A percentile compares a stretch with the other conserved stretches of the same genome.
Evolutionary conservation across 345 rosid genomes (phyloP).

Genomic region (Linum tenue): DNA sequence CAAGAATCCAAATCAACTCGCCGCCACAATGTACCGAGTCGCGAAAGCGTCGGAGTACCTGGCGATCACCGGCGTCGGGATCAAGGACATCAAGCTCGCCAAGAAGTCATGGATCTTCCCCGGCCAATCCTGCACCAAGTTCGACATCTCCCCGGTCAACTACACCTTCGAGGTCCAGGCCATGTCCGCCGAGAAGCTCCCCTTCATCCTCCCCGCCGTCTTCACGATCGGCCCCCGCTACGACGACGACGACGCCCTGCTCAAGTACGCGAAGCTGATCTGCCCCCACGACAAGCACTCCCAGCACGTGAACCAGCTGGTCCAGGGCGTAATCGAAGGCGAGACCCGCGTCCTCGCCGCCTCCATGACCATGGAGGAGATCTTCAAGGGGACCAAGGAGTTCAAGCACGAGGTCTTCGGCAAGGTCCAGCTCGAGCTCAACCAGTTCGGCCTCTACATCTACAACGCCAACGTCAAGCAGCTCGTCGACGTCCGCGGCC

Average conservation of each 20-base stretch:
- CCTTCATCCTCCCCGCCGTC: no score
- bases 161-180: no score
- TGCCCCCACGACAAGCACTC: background rate
- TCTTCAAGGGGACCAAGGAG: slow-evolving; percentile 13
- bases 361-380: slow-evolving; percentile 18
- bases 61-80: slow-evolving; percentile 9
- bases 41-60: slow-evolving; percentile 14
- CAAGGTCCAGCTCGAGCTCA: slow-evolving; percentile 15
- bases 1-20: no score
- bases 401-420: slow-evolving; percentile 15
- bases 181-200: no score
- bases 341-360: slow-evolving; percentile 20
- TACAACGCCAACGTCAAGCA: slow-evolving; percentile 19
- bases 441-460: slow-evolving; percentile 16
- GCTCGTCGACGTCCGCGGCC: slow-evolving; percentile 17
- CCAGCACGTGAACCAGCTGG: slow-evolving; percentile 11
- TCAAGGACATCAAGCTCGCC: slow-evolving; percentile 11
- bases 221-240: background rate
- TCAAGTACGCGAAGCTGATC: background rate
- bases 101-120: slow-evolving; percentile 16
- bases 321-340: slow-evolving; percentile 16
- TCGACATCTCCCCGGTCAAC: slow-evolving; percentile 4
- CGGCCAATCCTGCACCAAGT: background rate
- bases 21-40: background rate
- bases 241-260: background rate